A percentile compares a stretch with the other conserved stretches of the same genome.
Evolutionary conservation across 495 filamentous ascomycete species (phyloP).

Genomic region (Penicillium canescens): DNA sequence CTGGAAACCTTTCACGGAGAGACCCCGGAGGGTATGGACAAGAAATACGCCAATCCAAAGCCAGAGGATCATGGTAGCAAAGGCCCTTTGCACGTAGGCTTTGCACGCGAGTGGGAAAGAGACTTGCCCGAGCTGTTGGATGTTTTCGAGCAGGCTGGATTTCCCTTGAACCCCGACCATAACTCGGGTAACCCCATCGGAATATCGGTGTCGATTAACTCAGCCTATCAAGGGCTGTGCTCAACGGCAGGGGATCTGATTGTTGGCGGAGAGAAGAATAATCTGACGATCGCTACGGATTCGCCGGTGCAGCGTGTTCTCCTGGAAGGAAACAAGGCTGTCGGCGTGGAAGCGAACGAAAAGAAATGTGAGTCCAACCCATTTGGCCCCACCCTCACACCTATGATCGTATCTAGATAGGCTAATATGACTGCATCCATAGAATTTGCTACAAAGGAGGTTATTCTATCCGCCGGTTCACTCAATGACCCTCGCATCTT

Average conservation of each 20-base stretch:
- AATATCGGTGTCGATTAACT: slow-evolving; percentile 45
- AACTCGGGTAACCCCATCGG: slow-evolving; percentile 59
- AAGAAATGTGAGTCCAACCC: slow-evolving; percentile 18
- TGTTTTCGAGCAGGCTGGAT: slow-evolving; percentile 41
- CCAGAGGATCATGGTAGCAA: slow-evolving; percentile 43
- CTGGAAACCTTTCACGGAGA: slow-evolving; percentile 53
- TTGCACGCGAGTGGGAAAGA: slow-evolving; percentile 43
- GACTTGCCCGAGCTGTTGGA: slow-evolving; percentile 42
- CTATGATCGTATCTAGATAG: too few species aligned
- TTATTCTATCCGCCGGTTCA: slow-evolving; percentile 47
- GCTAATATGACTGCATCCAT: not conserved
- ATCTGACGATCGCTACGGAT: slow-evolving; percentile 49
- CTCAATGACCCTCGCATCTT: slow-evolving; percentile 48
- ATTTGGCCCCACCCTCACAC: too few species aligned
- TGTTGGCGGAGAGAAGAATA: slow-evolving; percentile 26
- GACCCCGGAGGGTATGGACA: slow-evolving; percentile 34
- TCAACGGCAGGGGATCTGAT: slow-evolving; percentile 52
- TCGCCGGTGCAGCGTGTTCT: slow-evolving; percentile 48
- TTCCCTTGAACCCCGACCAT: slow-evolving; percentile 49
- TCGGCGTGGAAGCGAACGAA: slow-evolving; percentile 46
- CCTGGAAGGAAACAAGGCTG: slow-evolving; percentile 47
- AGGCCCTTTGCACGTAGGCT: slow-evolving; percentile 48
- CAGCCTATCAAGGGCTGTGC: slow-evolving; percentile 43
- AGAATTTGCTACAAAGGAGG: slow-evolving; percentile 35
- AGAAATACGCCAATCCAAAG: slow-evolving; percentile 26